Conservation (phyloP, 1,284 basidiomycete genomes). For the Moesziomyces parantarcticus region DNA sequence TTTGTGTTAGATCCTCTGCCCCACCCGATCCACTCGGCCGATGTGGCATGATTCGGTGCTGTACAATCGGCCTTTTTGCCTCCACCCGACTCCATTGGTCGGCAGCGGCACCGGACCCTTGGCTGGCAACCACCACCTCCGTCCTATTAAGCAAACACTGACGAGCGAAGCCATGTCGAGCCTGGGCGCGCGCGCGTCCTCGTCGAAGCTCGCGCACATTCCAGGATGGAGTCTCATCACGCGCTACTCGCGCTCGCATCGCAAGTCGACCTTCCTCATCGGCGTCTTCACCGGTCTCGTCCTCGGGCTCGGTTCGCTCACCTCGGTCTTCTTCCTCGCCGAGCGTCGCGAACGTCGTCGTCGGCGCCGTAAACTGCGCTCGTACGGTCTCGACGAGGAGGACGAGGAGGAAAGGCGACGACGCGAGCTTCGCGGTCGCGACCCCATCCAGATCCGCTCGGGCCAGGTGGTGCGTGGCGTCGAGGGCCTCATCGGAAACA, state of each 20-base stretch:
- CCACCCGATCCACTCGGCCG: no score
- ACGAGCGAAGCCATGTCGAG: slow-evolving; percentile 14
- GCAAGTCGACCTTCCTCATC: slow-evolving; percentile 53
- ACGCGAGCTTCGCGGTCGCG: slow-evolving; percentile 25
- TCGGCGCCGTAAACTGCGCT: slow-evolving; percentile 28
- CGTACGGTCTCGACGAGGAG: slow-evolving; percentile 35
- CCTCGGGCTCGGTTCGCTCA: slow-evolving; percentile 55
- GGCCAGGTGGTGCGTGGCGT: slow-evolving; percentile 58
- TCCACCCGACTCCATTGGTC: no score
- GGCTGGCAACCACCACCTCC: no score
- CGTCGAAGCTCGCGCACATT: slow-evolving; percentile 29
- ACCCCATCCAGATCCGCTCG: slow-evolving; percentile 43
- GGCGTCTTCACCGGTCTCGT: slow-evolving; percentile 60
- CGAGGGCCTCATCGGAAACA: slow-evolving; percentile 75
- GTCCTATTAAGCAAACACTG: not conserved
- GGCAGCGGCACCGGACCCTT: no score
- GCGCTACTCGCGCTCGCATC: slow-evolving; percentile 38
- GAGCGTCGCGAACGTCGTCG: slow-evolving; percentile 43
- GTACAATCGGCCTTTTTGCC: no score
- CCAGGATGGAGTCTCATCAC: slow-evolving; percentile 41
- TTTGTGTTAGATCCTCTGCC: no score
- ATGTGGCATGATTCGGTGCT: no score
- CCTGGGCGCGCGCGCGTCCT: slow-evolving; percentile 5
- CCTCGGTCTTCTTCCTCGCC: slow-evolving; percentile 53
- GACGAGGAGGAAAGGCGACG: slow-evolving; percentile 44